phyloP scores from a whole-genome alignment of 768 basidiomycete genomes.

The Naganishia onofrii region DNA sequence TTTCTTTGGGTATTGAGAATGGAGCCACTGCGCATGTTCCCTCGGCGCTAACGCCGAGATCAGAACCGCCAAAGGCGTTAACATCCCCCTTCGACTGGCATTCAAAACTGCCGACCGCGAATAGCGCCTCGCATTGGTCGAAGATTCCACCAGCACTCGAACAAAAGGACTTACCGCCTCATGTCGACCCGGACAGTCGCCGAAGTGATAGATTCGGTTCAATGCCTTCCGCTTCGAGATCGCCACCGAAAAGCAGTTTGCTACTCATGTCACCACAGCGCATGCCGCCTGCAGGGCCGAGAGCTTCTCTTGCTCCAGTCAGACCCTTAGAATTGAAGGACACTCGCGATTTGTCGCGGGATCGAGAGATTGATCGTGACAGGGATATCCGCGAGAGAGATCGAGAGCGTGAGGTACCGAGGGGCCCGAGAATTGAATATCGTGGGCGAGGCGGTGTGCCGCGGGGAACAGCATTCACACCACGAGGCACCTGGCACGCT shows the following conservation, averaged over 20 bases:
- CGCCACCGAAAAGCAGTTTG: neutral
- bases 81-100: constrained; percentile 1
- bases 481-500: constrained; percentile 24
- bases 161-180: constrained; percentile 25
- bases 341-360: neutral
- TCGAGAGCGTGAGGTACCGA: constrained; percentile 17
- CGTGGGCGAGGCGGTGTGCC: constrained; percentile 16
- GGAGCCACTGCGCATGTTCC: neutral
- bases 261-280: constrained; percentile 17
- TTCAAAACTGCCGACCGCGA: neutral
- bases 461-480: constrained; percentile 18
- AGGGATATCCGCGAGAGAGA: constrained; percentile 10
- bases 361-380: constrained; percentile 22
- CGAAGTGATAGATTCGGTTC: constrained; percentile 7
- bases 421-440: constrained; percentile 25
- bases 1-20: neutral
- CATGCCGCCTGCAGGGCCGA: constrained; percentile 25
- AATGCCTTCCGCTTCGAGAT: neutral
- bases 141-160: constrained; percentile 25
- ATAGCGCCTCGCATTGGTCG: constrained; percentile 5
- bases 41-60: neutral
- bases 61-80: neutral
- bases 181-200: constrained; percentile 22
- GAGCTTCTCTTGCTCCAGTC: constrained; percentile 14
- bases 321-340: constrained; percentile 1